Evolutionary conservation across 352 stramenopile species (phyloP), one percentile per base, ranked within the genome.

Genomic region (Globisporangium orthogonon): DNA sequence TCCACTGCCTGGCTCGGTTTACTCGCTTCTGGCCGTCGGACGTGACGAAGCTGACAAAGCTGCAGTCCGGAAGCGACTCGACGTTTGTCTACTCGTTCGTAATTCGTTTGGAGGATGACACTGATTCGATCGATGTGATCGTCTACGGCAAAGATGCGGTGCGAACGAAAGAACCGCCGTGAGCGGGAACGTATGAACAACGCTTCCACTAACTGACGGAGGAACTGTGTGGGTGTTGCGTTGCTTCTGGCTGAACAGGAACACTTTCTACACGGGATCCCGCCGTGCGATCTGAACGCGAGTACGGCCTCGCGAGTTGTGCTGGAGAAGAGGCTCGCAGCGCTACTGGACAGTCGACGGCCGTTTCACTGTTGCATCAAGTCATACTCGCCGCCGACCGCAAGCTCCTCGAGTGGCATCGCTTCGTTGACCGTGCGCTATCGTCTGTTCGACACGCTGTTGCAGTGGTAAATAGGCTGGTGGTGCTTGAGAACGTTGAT

Each of bases 61-160:
- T 35, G n/a, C 77, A 73, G 49, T 28, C 60, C 43, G 45, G 43
- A 1, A 60, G 58, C 7, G 17, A 51, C 10, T 63, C 60, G 29
- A 29, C 30, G n/a, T 88, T 70, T 49, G 59, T 89, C 15, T 92
- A 89, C 58, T 87, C 76, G 4, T 92, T 92, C 28, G 78, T 73
- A 6, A 47, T 88, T 48, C 70, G 63, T n/a, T 46, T 90, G 15
- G 59, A 81, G 59, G 79, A 92, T 33, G 59, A 45, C 37, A 70
- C 56, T 0, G 74, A 74, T 13, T 62, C 67, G 39, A 61, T 92
- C 23, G 81, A 87, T 45, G 69, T 78, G 40, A 90, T 90, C 63
- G 68, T 86, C 5, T 74, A 90, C 58, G 79, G 79, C 28, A 74
- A 73, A 47, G 79, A 92, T 47, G 82, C 78, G 62, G 82, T 92